phyloP scores from a whole-genome alignment of 768 basidiomycete genomes.

The Steccherinum ochraceum region DNA sequence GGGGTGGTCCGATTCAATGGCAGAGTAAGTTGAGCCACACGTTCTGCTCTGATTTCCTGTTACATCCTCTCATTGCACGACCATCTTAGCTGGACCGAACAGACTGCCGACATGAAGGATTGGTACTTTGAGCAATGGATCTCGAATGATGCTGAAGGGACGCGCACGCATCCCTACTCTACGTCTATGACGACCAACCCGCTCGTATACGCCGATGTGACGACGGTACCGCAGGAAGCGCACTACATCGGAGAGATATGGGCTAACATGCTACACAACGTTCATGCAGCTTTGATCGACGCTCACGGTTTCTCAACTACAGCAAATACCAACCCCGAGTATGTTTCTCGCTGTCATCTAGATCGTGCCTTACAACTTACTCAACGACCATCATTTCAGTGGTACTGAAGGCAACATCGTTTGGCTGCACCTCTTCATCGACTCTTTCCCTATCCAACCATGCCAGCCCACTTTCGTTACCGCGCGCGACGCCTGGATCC shows the following conservation, averaged over 20 bases:
- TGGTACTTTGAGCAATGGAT: constrained; percentile 47
- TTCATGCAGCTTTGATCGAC: constrained; percentile 5
- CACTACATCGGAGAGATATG: constrained; percentile 28
- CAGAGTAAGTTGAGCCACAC: too few relatives aligned
- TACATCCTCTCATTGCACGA: too few relatives aligned
- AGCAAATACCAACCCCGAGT: constrained; percentile 34
- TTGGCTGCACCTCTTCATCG: constrained; percentile 47
- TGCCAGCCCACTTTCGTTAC: constrained; percentile 42
- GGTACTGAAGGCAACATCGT: constrained; percentile 41
- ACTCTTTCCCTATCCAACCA: constrained; percentile 41
- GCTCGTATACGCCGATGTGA: constrained; percentile 33
- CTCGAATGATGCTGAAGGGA: constrained; percentile 41
- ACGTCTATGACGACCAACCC: constrained; percentile 39
- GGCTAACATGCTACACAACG: too few relatives aligned
- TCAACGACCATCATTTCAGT: constrained; percentile 7
- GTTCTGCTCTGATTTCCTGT: too few relatives aligned
- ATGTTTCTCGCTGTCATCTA: neutral
- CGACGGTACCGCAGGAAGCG: constrained; percentile 33
- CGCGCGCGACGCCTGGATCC: constrained; percentile 44
- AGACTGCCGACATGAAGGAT: constrained; percentile 26
- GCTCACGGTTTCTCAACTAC: constrained; percentile 22
- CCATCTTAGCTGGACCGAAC: too few relatives aligned
- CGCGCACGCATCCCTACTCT: constrained; percentile 54
- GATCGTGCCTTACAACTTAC: too few relatives aligned
- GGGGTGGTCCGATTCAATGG: constrained; percentile 51